Base-by-base conservation (phyloP, 2,329 filamentous ascomycete species). In the Eurotiales sp. region DNA sequence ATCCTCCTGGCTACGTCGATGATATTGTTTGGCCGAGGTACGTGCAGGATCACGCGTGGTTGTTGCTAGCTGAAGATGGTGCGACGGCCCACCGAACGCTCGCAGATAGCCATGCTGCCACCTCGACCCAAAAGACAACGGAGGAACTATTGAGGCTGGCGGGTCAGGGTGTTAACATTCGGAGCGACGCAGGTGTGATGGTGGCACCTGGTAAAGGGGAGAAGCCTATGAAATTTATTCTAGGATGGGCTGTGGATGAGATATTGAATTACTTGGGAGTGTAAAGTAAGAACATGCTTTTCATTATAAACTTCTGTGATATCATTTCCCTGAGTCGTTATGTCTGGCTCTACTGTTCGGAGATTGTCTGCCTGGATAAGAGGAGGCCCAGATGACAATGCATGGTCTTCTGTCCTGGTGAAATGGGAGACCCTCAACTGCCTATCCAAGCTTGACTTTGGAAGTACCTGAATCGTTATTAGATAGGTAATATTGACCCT, bases 21-120 rank as follows among this genome's bases (percentile, higher is more conserved):
- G 82, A 87, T 65, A 81, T 99, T 50, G 93, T 99, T 4, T 99
- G 93, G 93, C 92, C 92, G 3, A 92, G 95, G 61, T 97, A 96
- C 69, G 88, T 87, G 3, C 77, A 80, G 48, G 83, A 90, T 61
- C 91, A 97, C 72, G 75, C 76, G 19, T 95, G 88, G 78, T 74
- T 99, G 67, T 93, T 96, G 64, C 70, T 84, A 57, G 72, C 74
- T 7, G 85, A 82, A 0, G 74, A 91, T 64, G 87, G 89, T 79
- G 40, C 42, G 11, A 11, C 14, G 2, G 36, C 19, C 2, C 14
- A 57, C 77, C 51, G 55, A 58, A 49, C 47, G 8, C 30, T 52
- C 11, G 50, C 49, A 15, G 46, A 40, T 40, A 27, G 32, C 30
- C 23, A 36, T 25, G 32, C 52, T 22, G 27, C 22, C 8, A 25